Percentiles rank a stretch among this genome's conserved stretches.
These are phyloP conservation scores for Chlamydomonas incerta DNA, from an alignment of 139 green algal genomes.

Conservation along the genomic window DNA sequence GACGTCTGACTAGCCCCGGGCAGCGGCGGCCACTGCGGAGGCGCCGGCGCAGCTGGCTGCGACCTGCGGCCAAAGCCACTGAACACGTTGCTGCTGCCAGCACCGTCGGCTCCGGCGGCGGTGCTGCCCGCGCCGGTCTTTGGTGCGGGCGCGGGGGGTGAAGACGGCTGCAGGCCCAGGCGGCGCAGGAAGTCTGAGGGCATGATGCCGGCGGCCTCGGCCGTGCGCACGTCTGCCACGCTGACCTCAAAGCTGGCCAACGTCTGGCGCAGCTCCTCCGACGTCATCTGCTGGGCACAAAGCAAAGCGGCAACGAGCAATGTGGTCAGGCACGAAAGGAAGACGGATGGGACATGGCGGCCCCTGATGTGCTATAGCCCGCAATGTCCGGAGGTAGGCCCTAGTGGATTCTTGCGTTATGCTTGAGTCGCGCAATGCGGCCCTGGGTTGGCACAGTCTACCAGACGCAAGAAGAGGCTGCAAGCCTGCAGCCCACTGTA, in stretches of 20 bases:
- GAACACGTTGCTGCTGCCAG: background rate
- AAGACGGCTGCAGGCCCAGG: background rate
- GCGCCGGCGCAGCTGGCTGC: background rate
- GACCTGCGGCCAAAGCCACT: background rate
- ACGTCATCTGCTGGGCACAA: background rate
- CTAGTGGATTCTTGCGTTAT: too few species aligned
- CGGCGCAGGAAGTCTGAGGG: background rate
- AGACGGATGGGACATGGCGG: too few species aligned
- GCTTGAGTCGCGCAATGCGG: too few species aligned
- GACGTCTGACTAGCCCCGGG: background rate
- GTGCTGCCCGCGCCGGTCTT: background rate
- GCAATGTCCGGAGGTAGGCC: too few species aligned
- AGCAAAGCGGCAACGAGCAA: too few species aligned
- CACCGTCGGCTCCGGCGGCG: background rate
- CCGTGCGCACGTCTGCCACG: background rate
- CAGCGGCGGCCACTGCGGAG: background rate
- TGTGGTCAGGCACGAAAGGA: too few species aligned
- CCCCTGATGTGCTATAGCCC: too few species aligned
- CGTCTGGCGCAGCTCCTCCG: slow-evolving; percentile 22
- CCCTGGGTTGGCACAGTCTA: too few species aligned
- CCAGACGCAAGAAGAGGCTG: too few species aligned
- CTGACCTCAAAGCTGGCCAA: slow-evolving; percentile 4
- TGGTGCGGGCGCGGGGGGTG: background rate
- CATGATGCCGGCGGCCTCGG: background rate
- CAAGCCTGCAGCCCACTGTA: too few species aligned